Conservation (phyloP, 169 alveolate genomes). For the Amoebophrya sp. region DNA sequence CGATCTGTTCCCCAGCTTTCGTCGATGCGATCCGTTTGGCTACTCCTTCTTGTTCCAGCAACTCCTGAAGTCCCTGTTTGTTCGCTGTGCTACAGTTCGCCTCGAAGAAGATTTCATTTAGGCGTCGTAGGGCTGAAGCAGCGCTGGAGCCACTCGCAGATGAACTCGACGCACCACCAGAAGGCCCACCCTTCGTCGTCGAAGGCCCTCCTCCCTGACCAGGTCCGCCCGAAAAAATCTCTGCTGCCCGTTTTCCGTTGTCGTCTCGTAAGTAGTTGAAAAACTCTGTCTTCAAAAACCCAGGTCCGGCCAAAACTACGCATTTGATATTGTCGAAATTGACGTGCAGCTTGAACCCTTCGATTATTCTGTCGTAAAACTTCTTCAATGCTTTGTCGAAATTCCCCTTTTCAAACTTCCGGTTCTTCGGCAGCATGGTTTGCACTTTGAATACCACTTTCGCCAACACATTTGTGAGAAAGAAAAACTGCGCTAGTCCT, state of each 20-base stretch:
- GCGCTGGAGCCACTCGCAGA: too few species aligned
- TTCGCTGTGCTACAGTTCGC: conserved; percentile 26
- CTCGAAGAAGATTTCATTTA: background rate
- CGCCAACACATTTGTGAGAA: conserved; percentile 29
- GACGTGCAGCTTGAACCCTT: conserved; percentile 12
- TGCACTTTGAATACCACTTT: background rate
- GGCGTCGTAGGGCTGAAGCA: background rate
- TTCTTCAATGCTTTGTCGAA: conserved; percentile 27
- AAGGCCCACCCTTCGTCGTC: too few species aligned
- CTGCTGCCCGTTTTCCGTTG: background rate
- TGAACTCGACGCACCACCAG: too few species aligned
- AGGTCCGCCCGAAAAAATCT: background rate
- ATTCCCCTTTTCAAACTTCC: background rate
- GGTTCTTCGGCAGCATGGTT: background rate
- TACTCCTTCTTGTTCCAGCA: background rate
- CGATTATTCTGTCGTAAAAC: background rate
- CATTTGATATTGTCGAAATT: conserved; percentile 22
- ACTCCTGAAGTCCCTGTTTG: conserved; percentile 33
- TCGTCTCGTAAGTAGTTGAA: background rate
- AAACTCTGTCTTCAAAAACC: background rate
- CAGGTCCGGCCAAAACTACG: conserved; percentile 31
- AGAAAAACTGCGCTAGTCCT: conserved; percentile 11
- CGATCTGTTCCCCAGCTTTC: conserved; percentile 8
- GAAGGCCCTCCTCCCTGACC: too few species aligned
- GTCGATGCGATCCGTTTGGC: background rate